Evolutionary conservation across 1,284 basidiomycete genomes (phyloP).

Genomic region (Phaffia rhodozyma): DNA sequence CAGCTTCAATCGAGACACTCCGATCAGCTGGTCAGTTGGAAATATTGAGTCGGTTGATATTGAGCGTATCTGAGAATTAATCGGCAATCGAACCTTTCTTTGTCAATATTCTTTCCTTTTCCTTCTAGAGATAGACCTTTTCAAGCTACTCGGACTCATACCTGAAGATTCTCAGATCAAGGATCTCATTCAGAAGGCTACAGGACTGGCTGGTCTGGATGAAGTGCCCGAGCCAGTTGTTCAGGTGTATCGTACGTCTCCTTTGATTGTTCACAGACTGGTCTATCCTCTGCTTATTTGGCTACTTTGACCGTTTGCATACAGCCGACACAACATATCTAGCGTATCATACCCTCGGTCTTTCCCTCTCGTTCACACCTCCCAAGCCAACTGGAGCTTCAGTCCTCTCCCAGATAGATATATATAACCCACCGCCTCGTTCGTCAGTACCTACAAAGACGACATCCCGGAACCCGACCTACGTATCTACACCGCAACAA

Average conservation of each 20-base stretch:
- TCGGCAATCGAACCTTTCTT: too few species aligned
- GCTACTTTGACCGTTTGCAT: too few species aligned
- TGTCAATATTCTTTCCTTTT: too few species aligned
- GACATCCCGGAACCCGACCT: too few species aligned
- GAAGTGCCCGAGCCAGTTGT: neutral
- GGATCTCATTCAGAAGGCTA: neutral
- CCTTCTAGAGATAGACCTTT: too few species aligned
- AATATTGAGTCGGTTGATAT: too few species aligned
- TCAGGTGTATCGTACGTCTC: neutral
- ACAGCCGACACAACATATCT: conserved; percentile 8
- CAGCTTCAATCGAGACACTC: too few species aligned
- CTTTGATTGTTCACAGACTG: neutral
- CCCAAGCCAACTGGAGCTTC: neutral
- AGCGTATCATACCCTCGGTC: neutral
- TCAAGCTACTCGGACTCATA: too few species aligned
- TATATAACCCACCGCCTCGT: conserved; percentile 4
- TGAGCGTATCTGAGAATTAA: too few species aligned
- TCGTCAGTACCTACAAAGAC: neutral
- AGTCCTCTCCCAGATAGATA: conserved; percentile 6
- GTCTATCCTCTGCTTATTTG: neutral
- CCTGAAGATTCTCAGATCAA: neutral
- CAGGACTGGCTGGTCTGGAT: neutral
- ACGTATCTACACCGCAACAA: neutral
- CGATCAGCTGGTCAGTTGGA: too few species aligned
- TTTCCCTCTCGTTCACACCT: neutral